Evolutionary conservation across 441 rosid species (phyloP), one percentile per base, ranked within the genome.

Genomic region (Metrosideros polymorpha): DNA sequence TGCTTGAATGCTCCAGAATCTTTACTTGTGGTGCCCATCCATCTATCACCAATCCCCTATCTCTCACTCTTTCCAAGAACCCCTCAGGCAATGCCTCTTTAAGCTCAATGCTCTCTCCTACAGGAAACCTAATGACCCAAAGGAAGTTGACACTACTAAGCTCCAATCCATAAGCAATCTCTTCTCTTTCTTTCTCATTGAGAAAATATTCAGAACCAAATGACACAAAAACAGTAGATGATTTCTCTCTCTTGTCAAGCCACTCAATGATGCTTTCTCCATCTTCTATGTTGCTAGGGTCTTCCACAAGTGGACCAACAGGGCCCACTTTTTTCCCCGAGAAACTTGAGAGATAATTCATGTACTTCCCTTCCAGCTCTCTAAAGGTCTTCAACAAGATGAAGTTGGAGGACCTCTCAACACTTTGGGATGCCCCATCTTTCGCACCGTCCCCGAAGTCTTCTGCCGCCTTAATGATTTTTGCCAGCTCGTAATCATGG

Each of bases 1-100:
- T 75, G 75, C 84, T 79, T 42, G 39, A 27, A 79, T 85, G 84
- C 30, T n/a, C 84, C 29, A 85, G 45, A 8, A 85, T 53, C 56
- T 51, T 79, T 10, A 17, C 54, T 22, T 86, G 87, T 9, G 84
- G 87, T 6, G 87, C 87, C 87, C 87, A 85, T 18, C 82, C 45
- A 63, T 85, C 79, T 4, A 79, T 63, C 87, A 55, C 84, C 75
- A 77, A 14, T 47, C 87, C 84, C 49, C 76, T 79, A 8, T 43
- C 56, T 47, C 43, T 22, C 1, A 79, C 53, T 83, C 87, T 85
- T 27, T 43, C 76, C 4, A 85, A 66, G 13, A 85, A 85, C 42
- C 84, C 84, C 19, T 10, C 17, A 13, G 87, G 87, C 24, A 85
- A 83, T 19, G 52, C 87, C 25, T 45, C 53, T 53, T 77, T 77